Conservation (phyloP, 768 basidiomycete species). For the Boletus tylopilopsis region DNA sequence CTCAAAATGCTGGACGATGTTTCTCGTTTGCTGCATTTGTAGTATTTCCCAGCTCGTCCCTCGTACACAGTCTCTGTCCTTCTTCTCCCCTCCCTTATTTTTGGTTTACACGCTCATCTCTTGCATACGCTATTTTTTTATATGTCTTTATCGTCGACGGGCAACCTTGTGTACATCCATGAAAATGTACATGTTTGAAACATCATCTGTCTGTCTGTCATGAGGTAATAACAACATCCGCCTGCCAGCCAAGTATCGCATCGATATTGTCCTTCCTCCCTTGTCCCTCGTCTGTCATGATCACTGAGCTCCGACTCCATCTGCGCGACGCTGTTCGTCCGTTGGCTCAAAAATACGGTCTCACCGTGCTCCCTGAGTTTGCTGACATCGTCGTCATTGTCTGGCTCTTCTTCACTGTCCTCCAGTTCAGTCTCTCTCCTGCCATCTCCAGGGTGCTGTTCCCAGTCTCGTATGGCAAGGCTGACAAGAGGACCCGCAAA, state of each 20-base stretch:
- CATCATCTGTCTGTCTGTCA: neutral
- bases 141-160: slow-evolving; percentile 32
- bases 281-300: slow-evolving; percentile 16
- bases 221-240: slow-evolving; percentile 15
- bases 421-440: slow-evolving; percentile 61
- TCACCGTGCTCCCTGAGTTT: slow-evolving; percentile 53
- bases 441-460: slow-evolving; percentile 44
- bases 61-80: slow-evolving; percentile 2
- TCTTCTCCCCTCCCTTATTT: slow-evolving; percentile 1
- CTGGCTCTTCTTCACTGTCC: slow-evolving; percentile 51
- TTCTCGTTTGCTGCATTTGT: slow-evolving; percentile 26
- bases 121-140: slow-evolving; percentile 30
- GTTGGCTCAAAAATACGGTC: slow-evolving; percentile 36
- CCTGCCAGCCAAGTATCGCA: neutral
- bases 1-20: slow-evolving; percentile 28
- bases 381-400: slow-evolving; percentile 52
- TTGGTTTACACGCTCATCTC: slow-evolving; percentile 20
- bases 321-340: slow-evolving; percentile 30
- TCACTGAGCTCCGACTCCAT: slow-evolving; percentile 27
- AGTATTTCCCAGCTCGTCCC: slow-evolving; percentile 6
- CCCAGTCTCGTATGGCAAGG: slow-evolving; percentile 46
- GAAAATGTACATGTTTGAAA: slow-evolving; percentile 30
- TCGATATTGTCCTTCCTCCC: neutral
- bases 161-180: slow-evolving; percentile 24
- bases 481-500: slow-evolving; percentile 45